phyloP scores from a whole-genome alignment of 2,329 filamentous ascomycete genomes.

The Stagonosporopsis vannaccii region DNA sequence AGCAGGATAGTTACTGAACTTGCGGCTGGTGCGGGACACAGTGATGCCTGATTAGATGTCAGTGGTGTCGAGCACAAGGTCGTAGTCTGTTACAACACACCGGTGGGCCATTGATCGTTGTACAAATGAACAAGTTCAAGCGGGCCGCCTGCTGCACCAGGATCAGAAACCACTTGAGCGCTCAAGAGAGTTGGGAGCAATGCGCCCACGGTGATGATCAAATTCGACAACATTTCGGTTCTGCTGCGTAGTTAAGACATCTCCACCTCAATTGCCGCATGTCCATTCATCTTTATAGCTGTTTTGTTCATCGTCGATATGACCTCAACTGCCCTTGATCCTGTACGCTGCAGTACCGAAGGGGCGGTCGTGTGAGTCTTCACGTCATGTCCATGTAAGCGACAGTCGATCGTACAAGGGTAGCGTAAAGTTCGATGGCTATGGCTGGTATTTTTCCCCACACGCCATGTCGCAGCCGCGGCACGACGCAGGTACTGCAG shows the following conservation, averaged over 20 bases:
- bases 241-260: background rate
- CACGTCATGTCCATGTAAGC: constrained; percentile 36
- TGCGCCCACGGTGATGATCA: constrained; percentile 17
- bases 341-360: background rate
- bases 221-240: constrained; percentile 1
- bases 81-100: constrained; percentile 13
- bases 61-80: background rate
- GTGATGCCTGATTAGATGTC: constrained; percentile 52
- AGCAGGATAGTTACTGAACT: constrained; percentile 61
- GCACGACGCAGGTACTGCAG: constrained; percentile 3
- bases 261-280: no score
- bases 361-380: constrained; percentile 18
- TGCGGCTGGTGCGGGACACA: constrained; percentile 59
- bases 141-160: constrained; percentile 51
- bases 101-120: constrained; percentile 59
- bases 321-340: constrained; percentile 3
- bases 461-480: background rate
- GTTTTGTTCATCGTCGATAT: background rate
- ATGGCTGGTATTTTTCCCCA: constrained; percentile 2
- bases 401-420: constrained; percentile 14
- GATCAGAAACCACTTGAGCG: constrained; percentile 41
- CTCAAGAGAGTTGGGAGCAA: constrained; percentile 21
- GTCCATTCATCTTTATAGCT: background rate
- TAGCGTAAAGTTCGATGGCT: constrained; percentile 9
- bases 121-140: constrained; percentile 61